Evolutionary conservation across 163 green algal genomes (phyloP), one percentile per base, ranked within the genome.

Genomic region (Scenedesmus sp.): DNA sequence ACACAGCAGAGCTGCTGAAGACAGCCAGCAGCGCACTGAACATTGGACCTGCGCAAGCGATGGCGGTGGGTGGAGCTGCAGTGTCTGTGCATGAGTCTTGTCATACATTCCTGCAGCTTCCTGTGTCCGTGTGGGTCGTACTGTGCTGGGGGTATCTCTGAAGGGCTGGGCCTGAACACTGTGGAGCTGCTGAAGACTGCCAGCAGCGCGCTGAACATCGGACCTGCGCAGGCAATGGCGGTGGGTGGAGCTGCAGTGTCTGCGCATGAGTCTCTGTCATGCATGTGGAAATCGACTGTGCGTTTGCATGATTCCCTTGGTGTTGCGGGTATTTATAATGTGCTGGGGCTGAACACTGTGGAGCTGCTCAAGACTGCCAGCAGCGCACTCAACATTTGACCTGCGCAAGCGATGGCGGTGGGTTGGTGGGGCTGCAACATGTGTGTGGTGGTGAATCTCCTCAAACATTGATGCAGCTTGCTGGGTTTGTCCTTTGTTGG

Each of bases 1-100:
- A 98, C 94, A 98, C 96, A 6, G 96, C 98, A 34, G 96, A 96
- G 91, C 92, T 98, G 93, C 93, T 98, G 52, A 98, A 97, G 92
- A 87, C 95, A 1, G 94, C 95, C 10, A 96, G 92, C 56, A 95
- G 94, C 20, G 91, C 93, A 10, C 88, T 98, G n/a, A 94, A 94
- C 57, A 96, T 98, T n/a, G 95, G 96, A 0, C 95, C 97, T 1
- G 94, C 59, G 59, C 59, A 79, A 52, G 23, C 66, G 15, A 23
- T 23, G 10, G 70, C 20, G 70, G 23, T 52, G 23, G 23, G 6
- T 46, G 2, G 3, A 52, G 70, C 23, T 79, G 70, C 15, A 34
- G 16, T 18, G 16, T 13, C 10, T 76, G 66, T 3, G 34, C 0
- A 46, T 46, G 34, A 46, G 34, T 46, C 34, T 46, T 46, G 34